These are phyloP conservation scores for Trichoderma oligosporum DNA, from an alignment of 2,329 filamentous ascomycete genomes.

Conservation along the genomic window DNA sequence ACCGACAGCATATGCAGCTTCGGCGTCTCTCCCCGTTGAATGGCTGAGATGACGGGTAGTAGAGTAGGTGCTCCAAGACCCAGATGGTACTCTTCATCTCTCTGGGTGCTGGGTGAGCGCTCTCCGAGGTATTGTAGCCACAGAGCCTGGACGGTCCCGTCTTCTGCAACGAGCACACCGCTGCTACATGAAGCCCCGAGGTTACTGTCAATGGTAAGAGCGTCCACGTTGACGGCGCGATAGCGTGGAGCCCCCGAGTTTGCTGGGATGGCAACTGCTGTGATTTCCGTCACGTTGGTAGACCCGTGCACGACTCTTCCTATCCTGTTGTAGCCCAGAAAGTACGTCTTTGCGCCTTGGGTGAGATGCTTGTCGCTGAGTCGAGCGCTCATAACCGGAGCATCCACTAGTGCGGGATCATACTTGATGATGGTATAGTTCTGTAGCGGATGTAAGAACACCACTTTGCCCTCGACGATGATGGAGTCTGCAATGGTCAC, in stretches of 20 bases:
- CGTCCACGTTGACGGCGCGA: slow-evolving; percentile 90
- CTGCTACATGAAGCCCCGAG: slow-evolving; percentile 89
- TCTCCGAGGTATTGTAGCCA: slow-evolving; percentile 98
- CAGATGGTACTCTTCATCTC: slow-evolving; percentile 95
- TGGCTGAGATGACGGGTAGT: slow-evolving; percentile 80
- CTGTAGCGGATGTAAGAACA: slow-evolving; percentile 93
- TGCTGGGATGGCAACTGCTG: slow-evolving; percentile 91
- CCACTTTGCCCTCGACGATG: slow-evolving; percentile 86
- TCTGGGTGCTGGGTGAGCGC: slow-evolving; percentile 69
- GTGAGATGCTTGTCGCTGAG: slow-evolving; percentile 79
- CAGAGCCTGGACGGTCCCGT: slow-evolving; percentile 88
- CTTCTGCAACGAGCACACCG: slow-evolving; percentile 83
- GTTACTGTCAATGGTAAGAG: slow-evolving; percentile 93
- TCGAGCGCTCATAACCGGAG: slow-evolving; percentile 84
- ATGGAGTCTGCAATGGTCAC: slow-evolving; percentile 96
- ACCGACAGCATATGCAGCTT: slow-evolving; percentile 87
- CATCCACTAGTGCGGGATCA: slow-evolving; percentile 87
- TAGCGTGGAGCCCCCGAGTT: slow-evolving; percentile 90
- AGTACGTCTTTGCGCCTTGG: slow-evolving; percentile 90
- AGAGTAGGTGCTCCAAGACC: slow-evolving; percentile 85
- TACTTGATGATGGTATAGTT: slow-evolving; percentile 97
- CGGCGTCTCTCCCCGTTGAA: slow-evolving; percentile 74
- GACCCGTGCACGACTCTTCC: slow-evolving; percentile 89
- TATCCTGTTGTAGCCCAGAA: slow-evolving; percentile 97
- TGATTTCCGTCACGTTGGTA: slow-evolving; percentile 94